phyloP scores from a whole-genome alignment of 2,329 filamentous ascomycete species.

The Trichoderma oligosporum region DNA sequence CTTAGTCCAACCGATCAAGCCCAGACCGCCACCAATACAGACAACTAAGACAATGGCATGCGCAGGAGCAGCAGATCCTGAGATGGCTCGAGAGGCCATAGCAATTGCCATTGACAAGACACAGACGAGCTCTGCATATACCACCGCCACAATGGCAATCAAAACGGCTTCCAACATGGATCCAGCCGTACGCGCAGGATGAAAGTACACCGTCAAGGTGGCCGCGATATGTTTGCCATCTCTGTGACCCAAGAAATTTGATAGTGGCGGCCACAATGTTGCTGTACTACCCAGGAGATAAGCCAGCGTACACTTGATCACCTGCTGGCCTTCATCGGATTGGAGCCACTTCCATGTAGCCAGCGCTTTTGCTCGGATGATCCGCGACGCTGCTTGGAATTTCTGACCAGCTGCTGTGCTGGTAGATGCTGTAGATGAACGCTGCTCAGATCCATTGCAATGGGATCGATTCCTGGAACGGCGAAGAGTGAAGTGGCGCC shows the following conservation, averaged over 20 bases:
- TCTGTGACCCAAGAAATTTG: conserved; percentile 70
- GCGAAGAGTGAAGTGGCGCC: conserved; percentile 74
- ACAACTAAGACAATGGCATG: conserved; percentile 76
- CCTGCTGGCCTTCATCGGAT: conserved; percentile 71
- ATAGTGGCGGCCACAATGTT: conserved; percentile 73
- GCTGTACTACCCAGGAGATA: conserved; percentile 83
- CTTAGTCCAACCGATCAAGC: conserved; percentile 85
- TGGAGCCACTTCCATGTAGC: conserved; percentile 57
- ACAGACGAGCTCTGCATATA: conserved; percentile 66
- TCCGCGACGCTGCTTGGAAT: conserved; percentile 17
- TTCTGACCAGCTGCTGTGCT: conserved; percentile 15
- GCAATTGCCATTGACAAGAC: conserved; percentile 86
- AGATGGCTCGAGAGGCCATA: conserved; percentile 66
- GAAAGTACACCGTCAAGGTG: conserved; percentile 92
- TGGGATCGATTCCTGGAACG: conserved; percentile 37
- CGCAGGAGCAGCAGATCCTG: conserved; percentile 65
- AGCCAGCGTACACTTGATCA: conserved; percentile 87
- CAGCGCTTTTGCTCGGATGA: conserved; percentile 31
- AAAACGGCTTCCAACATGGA: conserved; percentile 85
- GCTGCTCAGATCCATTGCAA: conserved; percentile 26
- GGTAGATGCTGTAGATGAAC: conserved; percentile 22
- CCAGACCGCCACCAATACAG: conserved; percentile 81
- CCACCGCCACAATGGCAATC: conserved; percentile 71
- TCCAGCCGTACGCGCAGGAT: conserved; percentile 79
- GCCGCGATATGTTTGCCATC: conserved; percentile 94